phyloP scores from a whole-genome alignment of 768 basidiomycete species.

The Tricholoma matsutake region DNA sequence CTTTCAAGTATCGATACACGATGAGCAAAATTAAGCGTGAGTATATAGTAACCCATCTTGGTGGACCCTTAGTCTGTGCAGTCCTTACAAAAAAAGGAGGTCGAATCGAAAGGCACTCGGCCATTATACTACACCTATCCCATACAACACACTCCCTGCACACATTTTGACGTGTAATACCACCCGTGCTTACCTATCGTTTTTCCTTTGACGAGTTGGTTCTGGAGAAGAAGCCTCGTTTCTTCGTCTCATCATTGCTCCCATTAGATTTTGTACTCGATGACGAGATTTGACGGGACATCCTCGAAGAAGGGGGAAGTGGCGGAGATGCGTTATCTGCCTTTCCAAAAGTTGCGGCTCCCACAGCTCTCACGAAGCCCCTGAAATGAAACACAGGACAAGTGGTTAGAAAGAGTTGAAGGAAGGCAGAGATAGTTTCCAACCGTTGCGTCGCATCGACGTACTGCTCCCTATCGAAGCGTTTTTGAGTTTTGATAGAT shows the following conservation, averaged over 20 bases:
- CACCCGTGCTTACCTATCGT: neutral
- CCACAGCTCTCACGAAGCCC: constrained; percentile 51
- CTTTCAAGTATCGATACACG: no score
- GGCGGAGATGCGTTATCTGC: constrained; percentile 3
- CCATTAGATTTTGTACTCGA: neutral
- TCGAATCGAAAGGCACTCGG: no score
- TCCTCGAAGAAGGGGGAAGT: neutral
- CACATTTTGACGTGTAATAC: neutral
- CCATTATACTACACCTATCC: no score
- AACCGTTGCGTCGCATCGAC: constrained; percentile 71
- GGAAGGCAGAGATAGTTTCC: constrained; percentile 8
- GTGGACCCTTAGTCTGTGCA: no score
- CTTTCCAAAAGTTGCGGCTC: constrained; percentile 42
- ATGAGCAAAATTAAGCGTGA: no score
- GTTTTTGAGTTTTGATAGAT: constrained; percentile 59
- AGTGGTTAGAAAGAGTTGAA: neutral
- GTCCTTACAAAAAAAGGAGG: no score
- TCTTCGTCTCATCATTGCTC: constrained; percentile 2
- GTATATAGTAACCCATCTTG: no score
- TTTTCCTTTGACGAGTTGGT: constrained; percentile 1
- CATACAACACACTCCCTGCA: no score
- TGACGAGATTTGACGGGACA: constrained; percentile 1
- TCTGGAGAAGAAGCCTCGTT: neutral
- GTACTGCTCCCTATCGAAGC: constrained; percentile 61
- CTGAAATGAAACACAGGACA: constrained; percentile 25